Evolutionary conservation across 2,329 filamentous ascomycete species (phyloP).

Genomic region (Fusarium cyanostomum): DNA sequence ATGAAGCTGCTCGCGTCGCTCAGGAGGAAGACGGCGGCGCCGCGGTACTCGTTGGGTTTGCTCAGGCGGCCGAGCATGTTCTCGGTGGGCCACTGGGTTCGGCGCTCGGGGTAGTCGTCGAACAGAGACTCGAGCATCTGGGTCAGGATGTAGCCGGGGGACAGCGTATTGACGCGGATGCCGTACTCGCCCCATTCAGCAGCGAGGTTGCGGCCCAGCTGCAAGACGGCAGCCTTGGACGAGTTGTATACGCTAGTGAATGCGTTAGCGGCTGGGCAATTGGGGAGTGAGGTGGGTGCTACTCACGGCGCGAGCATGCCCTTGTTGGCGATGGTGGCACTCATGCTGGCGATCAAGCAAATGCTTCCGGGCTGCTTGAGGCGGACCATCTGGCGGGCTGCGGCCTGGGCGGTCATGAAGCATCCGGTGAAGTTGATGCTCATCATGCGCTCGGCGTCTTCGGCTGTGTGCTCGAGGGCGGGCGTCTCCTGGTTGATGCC

Average conservation of each 20-base stretch:
- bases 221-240: conserved; percentile 77
- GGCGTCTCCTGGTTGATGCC: conserved; percentile 84
- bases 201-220: conserved; percentile 75
- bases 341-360: conserved; percentile 76
- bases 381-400: conserved; percentile 78
- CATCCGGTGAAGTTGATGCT: conserved; percentile 87
- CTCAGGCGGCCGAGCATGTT: conserved; percentile 84
- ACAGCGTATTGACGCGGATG: conserved; percentile 84
- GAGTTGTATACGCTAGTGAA: conserved; percentile 73
- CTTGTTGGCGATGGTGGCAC: conserved; percentile 71
- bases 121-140: conserved; percentile 87
- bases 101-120: conserved; percentile 74
- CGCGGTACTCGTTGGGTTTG: conserved; percentile 74
- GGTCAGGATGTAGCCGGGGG: conserved; percentile 81
- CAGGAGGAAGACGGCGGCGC: conserved; percentile 76
- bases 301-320: conserved; percentile 68
- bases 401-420: conserved; percentile 87
- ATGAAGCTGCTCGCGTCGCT: conserved; percentile 78
- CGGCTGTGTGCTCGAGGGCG: conserved; percentile 81
- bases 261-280: neutral
- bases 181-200: conserved; percentile 76
- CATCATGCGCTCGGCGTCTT: conserved; percentile 81
- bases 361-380: conserved; percentile 68
- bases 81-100: conserved; percentile 77
- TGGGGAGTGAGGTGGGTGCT: neutral